These are phyloP conservation scores for Ophiostoma perfectum DNA, from an alignment of 2,329 filamentous ascomycete genomes.

Conservation along the genomic window DNA sequence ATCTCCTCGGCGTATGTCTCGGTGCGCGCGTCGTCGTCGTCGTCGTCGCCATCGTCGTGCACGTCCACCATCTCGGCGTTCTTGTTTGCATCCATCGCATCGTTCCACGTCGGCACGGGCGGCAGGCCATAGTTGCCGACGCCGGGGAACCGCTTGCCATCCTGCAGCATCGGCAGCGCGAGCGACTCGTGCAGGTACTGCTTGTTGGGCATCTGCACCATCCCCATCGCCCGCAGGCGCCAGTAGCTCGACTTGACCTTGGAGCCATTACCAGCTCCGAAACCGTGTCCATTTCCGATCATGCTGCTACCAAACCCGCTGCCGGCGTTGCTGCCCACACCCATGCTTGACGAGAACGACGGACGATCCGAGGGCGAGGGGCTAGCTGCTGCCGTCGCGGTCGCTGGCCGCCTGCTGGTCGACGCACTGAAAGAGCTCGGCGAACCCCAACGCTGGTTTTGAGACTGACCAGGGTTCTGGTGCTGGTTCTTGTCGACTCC, in stretches of 20 bases:
- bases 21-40: background rate
- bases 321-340: background rate
- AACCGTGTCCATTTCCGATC: background rate
- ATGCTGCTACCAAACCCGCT: background rate
- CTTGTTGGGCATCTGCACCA: constrained; percentile 29
- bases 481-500: background rate
- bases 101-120: constrained; percentile 16
- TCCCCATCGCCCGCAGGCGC: constrained; percentile 45
- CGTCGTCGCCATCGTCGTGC: background rate
- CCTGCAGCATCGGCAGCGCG: constrained; percentile 36
- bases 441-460: background rate
- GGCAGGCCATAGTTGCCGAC: constrained; percentile 37
- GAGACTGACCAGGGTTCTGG: background rate
- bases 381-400: background rate
- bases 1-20: constrained; percentile 21
- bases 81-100: background rate
- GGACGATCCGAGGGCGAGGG: constrained; percentile 6
- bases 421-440: constrained; percentile 1
- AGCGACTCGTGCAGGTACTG: constrained; percentile 44
- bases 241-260: constrained; percentile 32
- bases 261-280: background rate
- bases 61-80: constrained; percentile 3
- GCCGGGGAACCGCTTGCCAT: constrained; percentile 38
- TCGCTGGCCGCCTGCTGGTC: background rate
- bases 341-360: constrained; percentile 1